These are phyloP conservation scores for Tetraselmis chui DNA, from an alignment of 139 green algal species.

Conservation along the genomic window DNA sequence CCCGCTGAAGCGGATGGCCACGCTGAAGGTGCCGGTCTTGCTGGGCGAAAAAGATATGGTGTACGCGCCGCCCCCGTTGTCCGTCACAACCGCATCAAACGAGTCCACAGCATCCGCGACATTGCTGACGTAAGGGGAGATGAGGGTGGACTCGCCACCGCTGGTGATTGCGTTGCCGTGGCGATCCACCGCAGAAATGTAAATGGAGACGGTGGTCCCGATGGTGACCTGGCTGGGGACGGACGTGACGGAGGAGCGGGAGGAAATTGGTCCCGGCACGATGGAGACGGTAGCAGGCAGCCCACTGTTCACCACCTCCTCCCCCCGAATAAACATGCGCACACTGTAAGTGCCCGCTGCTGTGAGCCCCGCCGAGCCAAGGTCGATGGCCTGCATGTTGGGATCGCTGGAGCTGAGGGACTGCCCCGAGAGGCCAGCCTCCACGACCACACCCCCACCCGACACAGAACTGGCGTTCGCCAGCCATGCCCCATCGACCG, in stretches of 20 bases:
- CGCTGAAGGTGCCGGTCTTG: neutral
- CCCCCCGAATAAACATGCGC: neutral
- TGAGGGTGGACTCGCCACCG: neutral
- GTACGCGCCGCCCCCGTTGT: neutral
- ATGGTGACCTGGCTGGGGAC: neutral
- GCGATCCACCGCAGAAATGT: neutral
- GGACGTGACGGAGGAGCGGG: neutral
- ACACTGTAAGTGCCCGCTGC: neutral
- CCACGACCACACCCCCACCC: neutral
- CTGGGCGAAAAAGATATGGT: neutral
- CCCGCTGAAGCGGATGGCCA: neutral
- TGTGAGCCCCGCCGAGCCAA: neutral
- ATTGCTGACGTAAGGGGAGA: neutral
- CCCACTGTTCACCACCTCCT: neutral
- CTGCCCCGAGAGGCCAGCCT: neutral
- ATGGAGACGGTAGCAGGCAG: neutral
- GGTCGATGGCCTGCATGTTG: neutral
- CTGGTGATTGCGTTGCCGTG: neutral
- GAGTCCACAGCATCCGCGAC: neutral
- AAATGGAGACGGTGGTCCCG: neutral
- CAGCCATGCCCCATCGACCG: neutral
- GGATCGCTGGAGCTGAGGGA: neutral
- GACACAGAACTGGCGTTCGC: neutral
- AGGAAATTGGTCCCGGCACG: neutral
- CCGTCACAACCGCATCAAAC: neutral